These are phyloP conservation scores for Eucalyptus lansdowneana DNA, from an alignment of 345 rosid species.

Conservation along the genomic window DNA sequence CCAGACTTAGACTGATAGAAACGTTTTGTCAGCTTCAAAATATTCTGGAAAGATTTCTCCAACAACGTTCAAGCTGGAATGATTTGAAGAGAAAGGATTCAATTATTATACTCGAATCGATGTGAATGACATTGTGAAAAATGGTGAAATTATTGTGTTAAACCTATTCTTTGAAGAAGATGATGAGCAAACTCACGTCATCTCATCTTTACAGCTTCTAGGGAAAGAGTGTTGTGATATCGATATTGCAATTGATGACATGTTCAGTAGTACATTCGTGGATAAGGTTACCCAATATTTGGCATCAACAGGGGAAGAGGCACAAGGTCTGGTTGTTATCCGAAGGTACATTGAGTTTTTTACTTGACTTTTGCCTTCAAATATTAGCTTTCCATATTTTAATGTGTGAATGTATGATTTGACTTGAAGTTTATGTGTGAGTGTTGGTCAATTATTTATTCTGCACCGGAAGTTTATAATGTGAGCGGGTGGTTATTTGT, in stretches of 20 bases:
- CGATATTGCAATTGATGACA: constrained; percentile 72
- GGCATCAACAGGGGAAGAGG: constrained; percentile 43
- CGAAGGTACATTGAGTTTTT: constrained; percentile 24
- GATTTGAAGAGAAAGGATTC: background rate
- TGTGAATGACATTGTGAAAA: background rate
- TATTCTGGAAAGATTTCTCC: no score
- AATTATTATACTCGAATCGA: background rate
- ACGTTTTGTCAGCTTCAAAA: no score
- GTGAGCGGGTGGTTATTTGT: background rate
- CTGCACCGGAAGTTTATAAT: background rate
- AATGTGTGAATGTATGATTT: background rate
- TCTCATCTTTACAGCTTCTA: constrained; percentile 33
- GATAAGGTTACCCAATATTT: constrained; percentile 63
- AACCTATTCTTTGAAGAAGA: background rate
- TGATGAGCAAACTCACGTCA: background rate
- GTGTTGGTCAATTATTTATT: background rate
- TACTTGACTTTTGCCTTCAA: background rate
- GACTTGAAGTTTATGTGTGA: background rate
- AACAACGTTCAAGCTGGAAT: background rate
- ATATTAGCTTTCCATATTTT: background rate
- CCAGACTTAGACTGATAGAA: no score
- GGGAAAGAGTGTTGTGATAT: constrained; percentile 86
- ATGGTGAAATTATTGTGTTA: background rate
- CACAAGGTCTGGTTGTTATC: constrained; percentile 51
- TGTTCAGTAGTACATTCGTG: constrained; percentile 68